Evolutionary conservation across 345 rosid species (phyloP).

Genomic region (Acer saccharum): DNA sequence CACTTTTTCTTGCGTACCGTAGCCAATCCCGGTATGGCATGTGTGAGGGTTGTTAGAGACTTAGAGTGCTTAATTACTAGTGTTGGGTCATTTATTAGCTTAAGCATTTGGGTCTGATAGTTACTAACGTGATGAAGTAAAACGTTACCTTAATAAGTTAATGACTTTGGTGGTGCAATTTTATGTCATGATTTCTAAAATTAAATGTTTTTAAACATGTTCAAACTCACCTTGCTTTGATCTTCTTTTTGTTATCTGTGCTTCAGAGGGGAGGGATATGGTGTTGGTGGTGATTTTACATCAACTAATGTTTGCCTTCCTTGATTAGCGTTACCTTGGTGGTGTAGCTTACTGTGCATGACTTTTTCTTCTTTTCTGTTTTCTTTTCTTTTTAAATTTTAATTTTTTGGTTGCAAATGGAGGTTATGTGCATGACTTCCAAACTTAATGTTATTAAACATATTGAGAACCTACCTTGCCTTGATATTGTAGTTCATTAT

Average conservation of each 20-base stretch:
- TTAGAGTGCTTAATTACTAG: no score
- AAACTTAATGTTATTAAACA: neutral
- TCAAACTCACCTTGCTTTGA: conserved; percentile 8
- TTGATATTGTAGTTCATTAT: neutral
- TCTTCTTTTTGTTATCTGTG: neutral
- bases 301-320: neutral
- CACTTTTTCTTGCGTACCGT: no score
- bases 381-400: neutral
- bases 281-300: neutral
- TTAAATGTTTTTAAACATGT: neutral
- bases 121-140: neutral
- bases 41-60: no score
- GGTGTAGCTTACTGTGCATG: neutral
- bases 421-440: neutral
- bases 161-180: neutral
- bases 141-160: neutral
- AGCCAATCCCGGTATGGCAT: no score
- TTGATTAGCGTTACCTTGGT: neutral
- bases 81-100: no score
- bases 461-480: neutral
- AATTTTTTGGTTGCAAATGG: neutral
- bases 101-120: no score
- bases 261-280: neutral
- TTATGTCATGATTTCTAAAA: neutral
- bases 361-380: neutral